A percentile compares a stretch with the other conserved stretches of the same genome.
These are phyloP conservation scores for Schizophyllum amplum DNA, from an alignment of 1,284 basidiomycete species.

Conservation along the genomic window DNA sequence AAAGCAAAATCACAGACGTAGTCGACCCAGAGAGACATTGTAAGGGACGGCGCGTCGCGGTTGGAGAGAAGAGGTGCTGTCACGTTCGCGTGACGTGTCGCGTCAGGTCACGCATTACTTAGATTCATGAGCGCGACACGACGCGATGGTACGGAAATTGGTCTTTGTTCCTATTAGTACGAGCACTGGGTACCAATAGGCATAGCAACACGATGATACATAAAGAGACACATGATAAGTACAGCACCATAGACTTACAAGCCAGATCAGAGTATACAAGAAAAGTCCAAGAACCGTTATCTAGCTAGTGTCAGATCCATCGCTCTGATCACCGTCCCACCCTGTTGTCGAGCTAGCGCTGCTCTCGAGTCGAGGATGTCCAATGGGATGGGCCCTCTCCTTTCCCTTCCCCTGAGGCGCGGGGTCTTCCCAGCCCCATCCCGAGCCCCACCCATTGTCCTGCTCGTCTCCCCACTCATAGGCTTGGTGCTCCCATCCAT, in stretches of 20 bases:
- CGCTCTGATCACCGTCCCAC: not conserved
- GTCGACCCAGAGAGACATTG: slow-evolving; percentile 89
- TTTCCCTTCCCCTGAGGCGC: not conserved
- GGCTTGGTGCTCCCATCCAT: not conserved
- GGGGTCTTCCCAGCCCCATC: not conserved
- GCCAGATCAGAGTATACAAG: too few relatives aligned
- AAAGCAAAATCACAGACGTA: slow-evolving; percentile 37
- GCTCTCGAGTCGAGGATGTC: not conserved
- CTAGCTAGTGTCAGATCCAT: not conserved
- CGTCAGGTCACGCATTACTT: not conserved
- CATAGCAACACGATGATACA: too few relatives aligned
- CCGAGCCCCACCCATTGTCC: not conserved
- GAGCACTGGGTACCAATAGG: too few relatives aligned
- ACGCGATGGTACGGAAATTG: too few relatives aligned
- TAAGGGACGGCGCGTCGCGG: not conserved
- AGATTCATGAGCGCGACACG: too few relatives aligned
- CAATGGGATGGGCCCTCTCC: not conserved
- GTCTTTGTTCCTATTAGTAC: too few relatives aligned
- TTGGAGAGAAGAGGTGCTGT: not conserved
- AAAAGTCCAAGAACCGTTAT: too few relatives aligned
- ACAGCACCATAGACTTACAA: too few relatives aligned
- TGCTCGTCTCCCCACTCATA: not conserved
- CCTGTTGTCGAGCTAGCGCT: not conserved
- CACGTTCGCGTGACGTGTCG: not conserved
- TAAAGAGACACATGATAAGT: too few relatives aligned